These are phyloP conservation scores for Globisporangium canariense DNA, from an alignment of 352 stramenopile species.

Conservation along the genomic window DNA sequence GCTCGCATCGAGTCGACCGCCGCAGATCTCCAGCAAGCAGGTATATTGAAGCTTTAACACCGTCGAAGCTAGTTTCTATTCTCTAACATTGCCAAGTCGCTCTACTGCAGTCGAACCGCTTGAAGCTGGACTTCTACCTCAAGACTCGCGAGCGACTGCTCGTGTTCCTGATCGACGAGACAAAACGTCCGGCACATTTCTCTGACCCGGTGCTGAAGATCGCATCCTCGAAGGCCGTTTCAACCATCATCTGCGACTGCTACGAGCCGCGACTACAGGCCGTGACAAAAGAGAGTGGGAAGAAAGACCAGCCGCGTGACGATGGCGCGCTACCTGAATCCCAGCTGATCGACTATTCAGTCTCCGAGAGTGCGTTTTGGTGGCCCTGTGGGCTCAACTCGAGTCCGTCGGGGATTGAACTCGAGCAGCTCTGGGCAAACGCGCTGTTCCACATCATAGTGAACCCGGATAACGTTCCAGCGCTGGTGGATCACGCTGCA, in stretches of 20 bases:
- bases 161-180: slow-evolving; percentile 51
- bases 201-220: slow-evolving; percentile 46
- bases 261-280: slow-evolving; percentile 60
- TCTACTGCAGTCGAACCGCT: slow-evolving; percentile 32
- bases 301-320: slow-evolving; percentile 29
- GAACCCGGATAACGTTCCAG: slow-evolving; percentile 53
- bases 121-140: slow-evolving; percentile 62
- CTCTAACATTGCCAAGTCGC: slow-evolving; percentile 11
- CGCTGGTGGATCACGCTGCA: slow-evolving; percentile 73
- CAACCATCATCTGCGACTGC: slow-evolving; percentile 70
- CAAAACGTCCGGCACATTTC: slow-evolving; percentile 46
- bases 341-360: slow-evolving; percentile 67
- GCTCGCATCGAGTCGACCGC: slow-evolving; percentile 63
- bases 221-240: slow-evolving; percentile 50
- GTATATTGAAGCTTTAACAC: slow-evolving; percentile 13
- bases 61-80: neutral
- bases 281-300: slow-evolving; percentile 9
- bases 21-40: slow-evolving; percentile 44
- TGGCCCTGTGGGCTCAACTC: slow-evolving; percentile 55
- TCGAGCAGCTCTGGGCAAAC: slow-evolving; percentile 66
- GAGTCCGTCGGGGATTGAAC: slow-evolving; percentile 13
- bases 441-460: slow-evolving; percentile 67
- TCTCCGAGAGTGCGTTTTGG: slow-evolving; percentile 77
- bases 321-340: slow-evolving; percentile 73
- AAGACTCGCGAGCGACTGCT: slow-evolving; percentile 49